Conservation (phyloP, 2,329 filamentous ascomycete species). For the Clarireedia homoeocarpa region DNA sequence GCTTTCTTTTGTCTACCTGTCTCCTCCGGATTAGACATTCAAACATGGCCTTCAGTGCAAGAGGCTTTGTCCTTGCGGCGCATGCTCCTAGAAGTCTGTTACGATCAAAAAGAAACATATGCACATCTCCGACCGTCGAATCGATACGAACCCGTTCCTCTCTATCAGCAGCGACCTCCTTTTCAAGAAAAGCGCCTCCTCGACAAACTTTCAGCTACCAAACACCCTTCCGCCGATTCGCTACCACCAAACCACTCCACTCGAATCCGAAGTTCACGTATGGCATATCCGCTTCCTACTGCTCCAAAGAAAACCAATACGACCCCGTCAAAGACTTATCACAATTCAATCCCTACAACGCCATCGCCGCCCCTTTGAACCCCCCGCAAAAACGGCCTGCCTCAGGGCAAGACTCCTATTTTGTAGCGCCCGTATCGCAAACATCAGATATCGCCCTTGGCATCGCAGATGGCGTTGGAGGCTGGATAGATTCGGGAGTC, state of each 20-base stretch:
- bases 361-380: slow-evolving; percentile 42
- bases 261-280: slow-evolving; percentile 45
- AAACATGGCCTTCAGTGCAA: slow-evolving; percentile 20
- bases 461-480: slow-evolving; percentile 89
- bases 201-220: not conserved
- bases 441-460: slow-evolving; percentile 71
- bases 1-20: slow-evolving; percentile 1
- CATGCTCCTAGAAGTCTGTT: slow-evolving; percentile 7
- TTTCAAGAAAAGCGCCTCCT: not conserved
- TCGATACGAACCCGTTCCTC: slow-evolving; percentile 4
- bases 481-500: slow-evolving; percentile 87
- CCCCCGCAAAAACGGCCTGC: slow-evolving; percentile 58
- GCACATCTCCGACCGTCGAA: not conserved
- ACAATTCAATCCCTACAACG: slow-evolving; percentile 59
- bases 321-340: slow-evolving; percentile 62
- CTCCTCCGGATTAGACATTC: not conserved
- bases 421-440: slow-evolving; percentile 66
- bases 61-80: slow-evolving; percentile 15
- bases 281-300: slow-evolving; percentile 66
- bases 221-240: slow-evolving; percentile 13
- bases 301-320: slow-evolving; percentile 62
- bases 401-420: slow-evolving; percentile 94
- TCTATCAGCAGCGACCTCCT: not conserved
- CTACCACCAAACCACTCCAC: slow-evolving; percentile 13
- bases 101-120: not conserved